Conservation (phyloP, 352 stramenopile species). For the Pythium aphanidermatum region DNA sequence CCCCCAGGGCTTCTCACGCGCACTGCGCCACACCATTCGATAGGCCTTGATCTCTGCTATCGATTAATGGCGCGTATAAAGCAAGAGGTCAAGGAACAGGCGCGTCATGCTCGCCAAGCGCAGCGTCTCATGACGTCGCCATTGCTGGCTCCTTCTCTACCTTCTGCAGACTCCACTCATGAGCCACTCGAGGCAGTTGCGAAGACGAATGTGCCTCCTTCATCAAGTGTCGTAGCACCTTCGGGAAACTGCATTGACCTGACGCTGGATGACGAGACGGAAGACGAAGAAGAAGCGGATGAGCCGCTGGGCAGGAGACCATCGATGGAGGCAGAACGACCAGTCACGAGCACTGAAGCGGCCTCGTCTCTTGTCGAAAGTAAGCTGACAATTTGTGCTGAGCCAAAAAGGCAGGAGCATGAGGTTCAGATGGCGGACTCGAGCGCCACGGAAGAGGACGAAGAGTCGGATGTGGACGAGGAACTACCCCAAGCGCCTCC, state of each 20-base stretch:
- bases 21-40: too few relatives aligned
- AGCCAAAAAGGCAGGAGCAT: background rate
- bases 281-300: conserved; percentile 43
- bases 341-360: background rate
- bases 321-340: background rate
- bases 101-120: background rate
- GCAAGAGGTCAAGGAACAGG: too few relatives aligned
- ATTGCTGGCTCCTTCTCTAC: too few relatives aligned
- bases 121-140: too few relatives aligned
- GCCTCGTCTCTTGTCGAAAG: too few relatives aligned
- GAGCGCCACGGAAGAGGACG: background rate
- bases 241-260: conserved; percentile 40
- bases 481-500: conserved; percentile 26
- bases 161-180: too few relatives aligned
- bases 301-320: conserved; percentile 1
- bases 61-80: too few relatives aligned
- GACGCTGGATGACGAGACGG: conserved; percentile 43
- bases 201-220: background rate
- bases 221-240: too few relatives aligned
- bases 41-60: too few relatives aligned
- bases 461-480: conserved; percentile 59
- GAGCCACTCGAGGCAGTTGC: background rate
- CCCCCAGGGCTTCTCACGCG: too few relatives aligned
- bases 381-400: too few relatives aligned
- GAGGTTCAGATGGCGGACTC: background rate